Conservation (phyloP, 2,329 filamentous ascomycete species). For the Aureobasidium sp. region DNA sequence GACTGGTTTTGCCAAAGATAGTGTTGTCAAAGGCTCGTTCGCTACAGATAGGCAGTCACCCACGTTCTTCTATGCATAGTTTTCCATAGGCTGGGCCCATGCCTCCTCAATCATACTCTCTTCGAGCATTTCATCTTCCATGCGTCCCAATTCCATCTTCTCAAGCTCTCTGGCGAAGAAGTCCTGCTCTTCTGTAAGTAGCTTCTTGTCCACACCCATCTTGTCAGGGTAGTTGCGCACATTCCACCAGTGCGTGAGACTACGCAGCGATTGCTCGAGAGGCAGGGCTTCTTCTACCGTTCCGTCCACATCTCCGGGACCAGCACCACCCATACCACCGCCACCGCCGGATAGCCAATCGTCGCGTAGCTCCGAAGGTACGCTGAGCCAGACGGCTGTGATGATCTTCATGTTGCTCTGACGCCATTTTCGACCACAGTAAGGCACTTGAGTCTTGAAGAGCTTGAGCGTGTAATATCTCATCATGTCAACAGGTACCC, state of each 20-base stretch:
- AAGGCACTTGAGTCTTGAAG: conserved; percentile 97
- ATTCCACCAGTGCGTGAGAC: conserved; percentile 92
- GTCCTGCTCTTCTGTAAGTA: conserved; percentile 40
- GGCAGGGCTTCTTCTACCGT: conserved; percentile 91
- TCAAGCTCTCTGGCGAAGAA: conserved; percentile 45
- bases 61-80: neutral
- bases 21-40: neutral
- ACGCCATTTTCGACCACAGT: conserved; percentile 96
- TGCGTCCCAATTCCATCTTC: conserved; percentile 39
- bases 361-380: conserved; percentile 83
- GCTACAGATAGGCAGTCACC: neutral
- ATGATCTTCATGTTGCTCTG: conserved; percentile 99
- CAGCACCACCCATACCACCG: conserved; percentile 31
- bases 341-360: conserved; percentile 83
- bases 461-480: conserved; percentile 93
- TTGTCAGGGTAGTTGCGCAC: conserved; percentile 72
- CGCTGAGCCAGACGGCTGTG: conserved; percentile 91
- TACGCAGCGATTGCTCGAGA: conserved; percentile 81
- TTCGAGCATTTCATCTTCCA: conserved; percentile 19
- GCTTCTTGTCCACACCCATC: conserved; percentile 48
- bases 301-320: conserved; percentile 66
- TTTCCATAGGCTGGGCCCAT: conserved; percentile 7
- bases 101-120: conserved; percentile 11
- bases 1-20: neutral
- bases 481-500: conserved; percentile 79